These are phyloP conservation scores for Rhododendron henanense DNA, from an alignment of 148 eudicot genomes.

Conservation along the genomic window DNA sequence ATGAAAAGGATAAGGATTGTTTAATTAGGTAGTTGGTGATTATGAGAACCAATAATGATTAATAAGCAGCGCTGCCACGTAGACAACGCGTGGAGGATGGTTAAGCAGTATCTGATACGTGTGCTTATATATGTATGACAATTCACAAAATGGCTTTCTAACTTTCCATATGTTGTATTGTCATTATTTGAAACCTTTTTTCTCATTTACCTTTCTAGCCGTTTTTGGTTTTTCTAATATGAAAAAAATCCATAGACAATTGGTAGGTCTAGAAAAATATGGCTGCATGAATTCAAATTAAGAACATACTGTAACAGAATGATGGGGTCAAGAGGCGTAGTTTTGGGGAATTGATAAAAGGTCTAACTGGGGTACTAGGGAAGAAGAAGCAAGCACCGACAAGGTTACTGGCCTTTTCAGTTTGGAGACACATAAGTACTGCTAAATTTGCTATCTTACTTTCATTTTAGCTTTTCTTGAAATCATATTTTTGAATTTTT, in stretches of 20 bases:
- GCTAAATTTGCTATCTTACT: neutral
- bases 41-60: neutral
- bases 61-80: neutral
- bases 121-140: neutral
- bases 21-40: neutral
- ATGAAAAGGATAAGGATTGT: neutral
- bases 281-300: neutral
- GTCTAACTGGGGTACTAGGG: slow-evolving; percentile 1
- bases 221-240: neutral
- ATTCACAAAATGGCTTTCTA: neutral
- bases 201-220: neutral
- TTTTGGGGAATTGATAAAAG: slow-evolving; percentile 1
- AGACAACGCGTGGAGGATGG: neutral
- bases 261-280: neutral
- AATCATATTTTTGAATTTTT: neutral
- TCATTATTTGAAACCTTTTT: neutral
- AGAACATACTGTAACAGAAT: neutral
- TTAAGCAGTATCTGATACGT: neutral
- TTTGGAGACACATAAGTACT: neutral
- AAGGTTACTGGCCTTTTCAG: neutral
- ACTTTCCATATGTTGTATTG: neutral
- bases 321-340: neutral
- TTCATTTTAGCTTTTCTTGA: neutral
- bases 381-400: neutral
- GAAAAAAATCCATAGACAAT: neutral